These are phyloP conservation scores for Penicillium robsamsonii DNA, from an alignment of 495 filamentous ascomycete species.

Conservation along the genomic window DNA sequence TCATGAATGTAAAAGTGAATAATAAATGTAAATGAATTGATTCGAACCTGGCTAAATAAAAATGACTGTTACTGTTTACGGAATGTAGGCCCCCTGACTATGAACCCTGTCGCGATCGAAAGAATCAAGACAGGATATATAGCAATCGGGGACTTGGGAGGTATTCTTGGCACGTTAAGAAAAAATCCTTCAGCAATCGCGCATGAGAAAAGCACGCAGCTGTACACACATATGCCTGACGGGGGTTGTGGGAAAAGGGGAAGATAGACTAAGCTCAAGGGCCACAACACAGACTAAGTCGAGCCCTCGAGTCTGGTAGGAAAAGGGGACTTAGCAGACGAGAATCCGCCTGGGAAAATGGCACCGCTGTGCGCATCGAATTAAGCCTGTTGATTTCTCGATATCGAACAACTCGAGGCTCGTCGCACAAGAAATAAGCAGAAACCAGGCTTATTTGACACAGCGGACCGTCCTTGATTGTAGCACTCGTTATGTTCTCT, in stretches of 20 bases:
- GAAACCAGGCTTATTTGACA: constrained; percentile 34
- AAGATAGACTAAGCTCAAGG: constrained; percentile 15
- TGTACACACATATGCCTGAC: constrained; percentile 99
- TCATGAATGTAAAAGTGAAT: not conserved
- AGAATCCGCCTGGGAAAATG: constrained; percentile 18
- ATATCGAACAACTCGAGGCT: constrained; percentile 31
- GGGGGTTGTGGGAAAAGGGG: constrained; percentile 23
- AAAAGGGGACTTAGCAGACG: constrained; percentile 12
- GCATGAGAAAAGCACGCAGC: constrained; percentile 74
- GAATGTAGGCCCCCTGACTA: constrained; percentile 78
- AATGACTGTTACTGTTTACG: constrained; percentile 24
- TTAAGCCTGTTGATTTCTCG: constrained; percentile 38
- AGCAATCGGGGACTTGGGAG: constrained; percentile 65
- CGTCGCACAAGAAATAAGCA: constrained; percentile 33
- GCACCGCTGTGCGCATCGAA: constrained; percentile 33
- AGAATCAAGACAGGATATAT: constrained; percentile 78
- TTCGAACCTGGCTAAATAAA: not conserved
- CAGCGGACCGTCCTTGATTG: constrained; percentile 34
- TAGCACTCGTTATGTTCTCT: constrained; percentile 41
- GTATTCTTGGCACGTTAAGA: constrained; percentile 85
- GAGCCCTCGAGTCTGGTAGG: constrained; percentile 7
- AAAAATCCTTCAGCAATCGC: constrained; percentile 91
- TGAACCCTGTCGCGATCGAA: constrained; percentile 71
- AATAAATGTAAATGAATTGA: constrained; percentile 1
- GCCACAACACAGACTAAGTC: constrained; percentile 3